Conservation (phyloP, 2,329 filamentous ascomycete species). For the Hirsutella minnesotensis region DNA sequence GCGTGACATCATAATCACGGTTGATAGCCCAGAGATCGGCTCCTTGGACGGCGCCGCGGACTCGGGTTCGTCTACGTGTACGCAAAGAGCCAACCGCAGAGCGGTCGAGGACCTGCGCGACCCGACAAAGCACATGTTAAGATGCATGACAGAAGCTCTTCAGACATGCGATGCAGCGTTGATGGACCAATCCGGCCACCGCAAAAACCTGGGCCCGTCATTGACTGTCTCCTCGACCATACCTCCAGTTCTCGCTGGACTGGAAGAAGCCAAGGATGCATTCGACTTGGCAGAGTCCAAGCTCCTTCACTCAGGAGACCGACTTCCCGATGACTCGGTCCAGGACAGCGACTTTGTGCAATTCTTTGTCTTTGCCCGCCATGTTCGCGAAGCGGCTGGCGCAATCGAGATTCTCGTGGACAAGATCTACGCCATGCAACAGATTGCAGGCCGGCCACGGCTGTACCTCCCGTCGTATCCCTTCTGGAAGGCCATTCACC, state of each 20-base stretch:
- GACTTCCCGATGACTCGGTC: conserved; percentile 31
- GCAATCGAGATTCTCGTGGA: conserved; percentile 32
- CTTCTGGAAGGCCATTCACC: conserved; percentile 37
- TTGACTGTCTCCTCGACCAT: conserved; percentile 29
- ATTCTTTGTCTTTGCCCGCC: conserved; percentile 42
- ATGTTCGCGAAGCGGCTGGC: conserved; percentile 38
- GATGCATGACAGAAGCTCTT: conserved; percentile 31
- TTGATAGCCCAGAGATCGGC: conserved; percentile 2
- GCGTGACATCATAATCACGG: conserved; percentile 7
- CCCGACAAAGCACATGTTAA: conserved; percentile 34
- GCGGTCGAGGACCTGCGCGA: conserved; percentile 23
- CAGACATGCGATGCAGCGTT: conserved; percentile 37
- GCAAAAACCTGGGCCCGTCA: conserved; percentile 33
- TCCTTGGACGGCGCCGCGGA: conserved; percentile 1
- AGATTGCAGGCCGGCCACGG: conserved; percentile 24
- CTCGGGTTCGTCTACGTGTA: conserved; percentile 1
- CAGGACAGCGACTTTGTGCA: conserved; percentile 37
- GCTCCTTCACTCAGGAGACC: conserved; percentile 30
- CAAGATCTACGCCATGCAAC: conserved; percentile 36
- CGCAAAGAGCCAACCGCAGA: conserved; percentile 10
- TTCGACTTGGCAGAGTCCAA: conserved; percentile 36
- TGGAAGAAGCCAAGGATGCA: conserved; percentile 29
- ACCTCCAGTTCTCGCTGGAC: conserved; percentile 21
- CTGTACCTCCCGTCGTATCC: conserved; percentile 42
- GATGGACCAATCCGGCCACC: conserved; percentile 41